phyloP scores from a whole-genome alignment of 208 protist species.

The Phytomonas francai region DNA sequence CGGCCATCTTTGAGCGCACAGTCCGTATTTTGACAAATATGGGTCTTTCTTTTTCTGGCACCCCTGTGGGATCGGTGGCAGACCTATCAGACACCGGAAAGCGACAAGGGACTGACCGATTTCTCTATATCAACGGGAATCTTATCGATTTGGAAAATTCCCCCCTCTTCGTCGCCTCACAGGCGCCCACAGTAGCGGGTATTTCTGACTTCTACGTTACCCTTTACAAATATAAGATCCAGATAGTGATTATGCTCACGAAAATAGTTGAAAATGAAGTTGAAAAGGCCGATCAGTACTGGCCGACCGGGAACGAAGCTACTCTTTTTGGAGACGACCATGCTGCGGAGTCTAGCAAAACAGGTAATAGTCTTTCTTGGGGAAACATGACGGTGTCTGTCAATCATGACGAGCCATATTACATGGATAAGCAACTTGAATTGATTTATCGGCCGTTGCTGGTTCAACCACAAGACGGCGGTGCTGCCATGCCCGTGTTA shows the following conservation, averaged over 20 bases:
- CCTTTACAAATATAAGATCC: slow-evolving; percentile 36
- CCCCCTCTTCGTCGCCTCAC: slow-evolving; percentile 66
- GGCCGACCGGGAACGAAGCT: slow-evolving; percentile 28
- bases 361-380: slow-evolving; percentile 2
- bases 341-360: background rate
- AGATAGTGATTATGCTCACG: slow-evolving; percentile 76
- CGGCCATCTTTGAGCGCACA: slow-evolving; percentile 6
- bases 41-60: background rate
- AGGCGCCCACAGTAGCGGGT: slow-evolving; percentile 55
- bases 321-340: slow-evolving; percentile 6
- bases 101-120: background rate
- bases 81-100: background rate
- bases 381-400: slow-evolving; percentile 25
- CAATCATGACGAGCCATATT: slow-evolving; percentile 32
- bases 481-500: slow-evolving; percentile 8
- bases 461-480: slow-evolving; percentile 11
- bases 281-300: slow-evolving; percentile 76
- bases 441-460: slow-evolving; percentile 18
- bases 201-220: slow-evolving; percentile 52
- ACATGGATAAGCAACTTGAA: slow-evolving; percentile 12
- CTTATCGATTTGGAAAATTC: slow-evolving; percentile 20
- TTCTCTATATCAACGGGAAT: slow-evolving; percentile 69
- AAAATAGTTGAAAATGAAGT: slow-evolving; percentile 39
- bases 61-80: background rate
- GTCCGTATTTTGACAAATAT: slow-evolving; percentile 4